A percentile compares a stretch with the other conserved stretches of the same genome.
These are phyloP conservation scores for Termitomyces sp. DNA, from an alignment of 768 basidiomycete species.

Conservation along the genomic window DNA sequence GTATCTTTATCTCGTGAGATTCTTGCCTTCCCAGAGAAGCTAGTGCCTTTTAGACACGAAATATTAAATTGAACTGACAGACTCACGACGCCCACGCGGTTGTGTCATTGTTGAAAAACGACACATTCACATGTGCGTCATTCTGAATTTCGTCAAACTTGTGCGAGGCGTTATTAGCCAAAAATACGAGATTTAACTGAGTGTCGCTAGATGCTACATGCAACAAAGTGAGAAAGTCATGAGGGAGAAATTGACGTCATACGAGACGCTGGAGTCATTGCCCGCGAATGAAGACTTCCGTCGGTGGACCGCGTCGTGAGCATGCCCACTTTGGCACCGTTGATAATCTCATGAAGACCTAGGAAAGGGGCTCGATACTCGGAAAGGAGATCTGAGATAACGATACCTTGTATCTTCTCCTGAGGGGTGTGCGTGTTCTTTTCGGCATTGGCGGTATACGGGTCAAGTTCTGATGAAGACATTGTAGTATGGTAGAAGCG, in stretches of 20 bases:
- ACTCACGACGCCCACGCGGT: slow-evolving; percentile 72
- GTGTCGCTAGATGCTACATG: slow-evolving; percentile 35
- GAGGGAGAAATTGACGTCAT: slow-evolving; percentile 16
- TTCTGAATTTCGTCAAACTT: slow-evolving; percentile 77
- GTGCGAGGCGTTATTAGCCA: slow-evolving; percentile 66
- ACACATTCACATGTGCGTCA: slow-evolving; percentile 75
- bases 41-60: slow-evolving; percentile 15
- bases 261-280: slow-evolving; percentile 75
- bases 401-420: slow-evolving; percentile 63
- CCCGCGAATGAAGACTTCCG: slow-evolving; percentile 72
- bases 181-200: slow-evolving; percentile 56
- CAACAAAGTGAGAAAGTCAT: not conserved
- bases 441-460: slow-evolving; percentile 64
- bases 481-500: slow-evolving; percentile 6
- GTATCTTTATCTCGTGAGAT: slow-evolving; percentile 55
- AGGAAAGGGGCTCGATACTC: slow-evolving; percentile 11
- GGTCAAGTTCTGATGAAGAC: slow-evolving; percentile 48
- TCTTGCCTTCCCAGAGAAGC: slow-evolving; percentile 68
- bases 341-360: slow-evolving; percentile 64
- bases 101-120: slow-evolving; percentile 61
- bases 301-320: slow-evolving; percentile 65
- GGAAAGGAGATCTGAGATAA: not conserved
- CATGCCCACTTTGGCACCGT: slow-evolving; percentile 65
- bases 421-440: slow-evolving; percentile 49
- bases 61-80: not conserved